Evolutionary conservation across 768 basidiomycete genomes (phyloP).

Genomic region (Cystobasidiopsis lactophilus): DNA sequence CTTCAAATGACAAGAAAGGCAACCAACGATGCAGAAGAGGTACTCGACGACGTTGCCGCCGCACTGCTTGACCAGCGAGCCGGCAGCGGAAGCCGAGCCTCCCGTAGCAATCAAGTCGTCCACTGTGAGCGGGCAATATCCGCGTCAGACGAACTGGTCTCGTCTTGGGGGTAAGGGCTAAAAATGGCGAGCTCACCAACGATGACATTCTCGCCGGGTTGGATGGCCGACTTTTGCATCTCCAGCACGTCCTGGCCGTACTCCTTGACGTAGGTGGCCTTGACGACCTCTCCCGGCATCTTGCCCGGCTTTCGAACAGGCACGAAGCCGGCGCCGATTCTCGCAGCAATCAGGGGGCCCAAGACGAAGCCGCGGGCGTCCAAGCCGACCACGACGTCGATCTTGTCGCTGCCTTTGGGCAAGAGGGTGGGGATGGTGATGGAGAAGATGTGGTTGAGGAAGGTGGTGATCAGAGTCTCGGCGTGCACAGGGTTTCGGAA

Average conservation of each 20-base stretch:
- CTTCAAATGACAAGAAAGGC: no score
- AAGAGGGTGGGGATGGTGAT: slow-evolving; percentile 36
- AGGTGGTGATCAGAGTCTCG: slow-evolving; percentile 48
- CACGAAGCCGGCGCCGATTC: slow-evolving; percentile 82
- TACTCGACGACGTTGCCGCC: slow-evolving; percentile 78
- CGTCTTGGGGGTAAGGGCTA: no score
- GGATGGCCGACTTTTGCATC: slow-evolving; percentile 72
- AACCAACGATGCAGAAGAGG: slow-evolving; percentile 67
- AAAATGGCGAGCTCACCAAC: no score
- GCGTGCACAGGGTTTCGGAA: not conserved
- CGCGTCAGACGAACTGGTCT: no score
- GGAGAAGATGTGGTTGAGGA: slow-evolving; percentile 64
- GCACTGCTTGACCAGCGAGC: slow-evolving; percentile 57
- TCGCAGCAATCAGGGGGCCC: slow-evolving; percentile 72
- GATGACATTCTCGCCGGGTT: slow-evolving; percentile 58
- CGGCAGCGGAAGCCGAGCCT: slow-evolving; percentile 81
- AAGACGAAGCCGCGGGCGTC: slow-evolving; percentile 92
- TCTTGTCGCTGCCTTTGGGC: slow-evolving; percentile 34
- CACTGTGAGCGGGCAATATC: no score
- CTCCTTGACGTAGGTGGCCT: slow-evolving; percentile 68
- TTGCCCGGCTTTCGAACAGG: slow-evolving; percentile 88
- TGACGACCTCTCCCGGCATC: slow-evolving; percentile 64
- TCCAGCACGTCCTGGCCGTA: slow-evolving; percentile 62
- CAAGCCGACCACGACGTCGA: slow-evolving; percentile 74
- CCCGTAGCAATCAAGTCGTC: slow-evolving; percentile 98